These are phyloP conservation scores for Candida sanyaensis DNA, from an alignment of 1,139 yeast genomes.

Conservation along the genomic window DNA sequence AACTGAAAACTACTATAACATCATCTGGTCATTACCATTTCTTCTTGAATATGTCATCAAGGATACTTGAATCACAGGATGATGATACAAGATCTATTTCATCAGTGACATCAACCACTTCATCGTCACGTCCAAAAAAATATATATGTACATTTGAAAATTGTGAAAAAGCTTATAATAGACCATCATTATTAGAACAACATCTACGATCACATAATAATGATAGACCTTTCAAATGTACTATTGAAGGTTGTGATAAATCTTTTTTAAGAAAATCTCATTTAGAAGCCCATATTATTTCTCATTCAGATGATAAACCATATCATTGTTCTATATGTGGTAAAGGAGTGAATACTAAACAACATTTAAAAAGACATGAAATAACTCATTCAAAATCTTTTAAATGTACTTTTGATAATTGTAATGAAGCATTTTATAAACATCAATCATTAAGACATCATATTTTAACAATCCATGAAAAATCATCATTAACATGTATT, in stretches of 20 bases:
- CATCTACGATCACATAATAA: conserved; percentile 80
- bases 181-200: conserved; percentile 83
- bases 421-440: conserved; percentile 70
- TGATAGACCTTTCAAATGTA: conserved; percentile 74
- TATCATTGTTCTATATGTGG: conserved; percentile 75
- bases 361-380: conserved; percentile 83
- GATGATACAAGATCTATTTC: conserved; percentile 11
- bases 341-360: conserved; percentile 79
- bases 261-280: conserved; percentile 79
- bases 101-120: conserved; percentile 13
- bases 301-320: conserved; percentile 68
- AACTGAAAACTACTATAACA: not conserved
- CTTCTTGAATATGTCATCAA: no score
- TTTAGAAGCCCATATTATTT: conserved; percentile 68
- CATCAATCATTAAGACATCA: conserved; percentile 82
- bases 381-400: conserved; percentile 75
- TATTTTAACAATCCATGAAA: conserved; percentile 60
- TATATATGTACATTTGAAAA: conserved; percentile 62
- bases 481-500: conserved; percentile 50
- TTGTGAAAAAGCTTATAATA: conserved; percentile 74
- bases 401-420: conserved; percentile 59
- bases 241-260: conserved; percentile 53
- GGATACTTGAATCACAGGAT: conserved; percentile 2
- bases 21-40: not conserved
- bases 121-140: conserved; percentile 53